Conservation (phyloP, 2,329 filamentous ascomycete genomes). For the Cladorrhinum sp. region DNA sequence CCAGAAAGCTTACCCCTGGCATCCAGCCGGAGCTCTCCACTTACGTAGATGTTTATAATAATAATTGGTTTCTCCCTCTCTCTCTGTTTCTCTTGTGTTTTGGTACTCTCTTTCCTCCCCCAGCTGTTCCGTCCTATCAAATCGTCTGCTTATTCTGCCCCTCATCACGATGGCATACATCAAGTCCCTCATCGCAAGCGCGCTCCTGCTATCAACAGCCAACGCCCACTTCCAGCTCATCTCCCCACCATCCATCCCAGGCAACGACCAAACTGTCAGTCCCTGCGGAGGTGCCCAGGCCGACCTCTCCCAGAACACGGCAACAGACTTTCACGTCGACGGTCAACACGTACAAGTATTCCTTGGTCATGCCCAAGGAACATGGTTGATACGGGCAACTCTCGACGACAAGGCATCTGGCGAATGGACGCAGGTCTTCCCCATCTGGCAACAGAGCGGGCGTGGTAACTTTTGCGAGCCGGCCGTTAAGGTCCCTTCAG, state of each 20-base stretch:
- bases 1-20: not conserved
- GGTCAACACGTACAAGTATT: slow-evolving; percentile 51
- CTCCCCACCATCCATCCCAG: slow-evolving; percentile 46
- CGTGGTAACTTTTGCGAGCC: slow-evolving; percentile 54
- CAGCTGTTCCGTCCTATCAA: not conserved
- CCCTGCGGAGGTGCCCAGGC: slow-evolving; percentile 57
- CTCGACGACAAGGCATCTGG: slow-evolving; percentile 44
- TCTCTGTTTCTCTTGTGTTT: not conserved
- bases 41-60: not conserved
- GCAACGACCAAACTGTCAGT: slow-evolving; percentile 41
- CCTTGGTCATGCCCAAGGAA: slow-evolving; percentile 50
- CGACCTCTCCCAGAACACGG: slow-evolving; percentile 38
- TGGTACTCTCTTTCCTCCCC: not conserved
- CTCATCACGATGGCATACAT: slow-evolving; percentile 38
- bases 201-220: slow-evolving; percentile 37
- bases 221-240: slow-evolving; percentile 55
- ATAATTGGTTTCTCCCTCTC: not conserved
- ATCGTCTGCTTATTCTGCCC: not conserved
- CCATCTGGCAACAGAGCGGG: slow-evolving; percentile 53
- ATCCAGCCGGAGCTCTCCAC: not conserved
- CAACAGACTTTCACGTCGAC: slow-evolving; percentile 54
- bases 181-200: slow-evolving; percentile 34
- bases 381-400: slow-evolving; percentile 58
- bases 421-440: slow-evolving; percentile 55
- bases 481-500: slow-evolving; percentile 44